phyloP scores from a whole-genome alignment of 208 protist genomes.

The Wallacemonas sp. region DNA sequence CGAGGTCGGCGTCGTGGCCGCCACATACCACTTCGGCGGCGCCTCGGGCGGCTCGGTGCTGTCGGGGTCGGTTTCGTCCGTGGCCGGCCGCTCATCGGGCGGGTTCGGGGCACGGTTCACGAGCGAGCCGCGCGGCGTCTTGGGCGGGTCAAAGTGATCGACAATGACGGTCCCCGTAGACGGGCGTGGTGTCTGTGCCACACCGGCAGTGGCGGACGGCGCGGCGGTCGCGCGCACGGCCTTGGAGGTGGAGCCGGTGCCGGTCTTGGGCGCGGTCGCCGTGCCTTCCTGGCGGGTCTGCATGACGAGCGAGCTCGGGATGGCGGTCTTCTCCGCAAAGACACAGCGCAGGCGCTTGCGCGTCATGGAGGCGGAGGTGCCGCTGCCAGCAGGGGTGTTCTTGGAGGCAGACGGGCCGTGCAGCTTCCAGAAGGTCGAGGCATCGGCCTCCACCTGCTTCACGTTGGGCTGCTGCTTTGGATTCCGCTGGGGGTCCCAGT shows the following conservation, averaged over 20 bases:
- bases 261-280: not conserved
- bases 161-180: slow-evolving; percentile 12
- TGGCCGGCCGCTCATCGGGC: slow-evolving; percentile 21
- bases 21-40: slow-evolving; percentile 30
- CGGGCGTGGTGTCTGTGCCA: slow-evolving; percentile 3
- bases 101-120: slow-evolving; percentile 11
- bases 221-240: not conserved
- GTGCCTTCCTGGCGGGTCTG: slow-evolving; percentile 35
- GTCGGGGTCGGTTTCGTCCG: slow-evolving; percentile 25
- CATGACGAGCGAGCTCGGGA: slow-evolving; percentile 57
- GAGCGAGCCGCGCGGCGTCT: slow-evolving; percentile 2
- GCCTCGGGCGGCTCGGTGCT: slow-evolving; percentile 31
- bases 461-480: slow-evolving; percentile 12
- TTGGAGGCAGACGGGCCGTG: slow-evolving; percentile 39
- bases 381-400: slow-evolving; percentile 1
- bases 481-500: slow-evolving; percentile 10
- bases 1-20: slow-evolving; percentile 8
- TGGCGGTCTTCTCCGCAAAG: slow-evolving; percentile 40
- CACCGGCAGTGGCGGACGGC: not conserved
- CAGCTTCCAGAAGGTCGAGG: slow-evolving; percentile 62
- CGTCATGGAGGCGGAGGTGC: slow-evolving; percentile 16
- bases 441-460: slow-evolving; percentile 31
- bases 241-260: not conserved
- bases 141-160: slow-evolving; percentile 15
- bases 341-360: slow-evolving; percentile 51